phyloP scores from a whole-genome alignment of 805 yeast species.

The Candida verbasci region DNA sequence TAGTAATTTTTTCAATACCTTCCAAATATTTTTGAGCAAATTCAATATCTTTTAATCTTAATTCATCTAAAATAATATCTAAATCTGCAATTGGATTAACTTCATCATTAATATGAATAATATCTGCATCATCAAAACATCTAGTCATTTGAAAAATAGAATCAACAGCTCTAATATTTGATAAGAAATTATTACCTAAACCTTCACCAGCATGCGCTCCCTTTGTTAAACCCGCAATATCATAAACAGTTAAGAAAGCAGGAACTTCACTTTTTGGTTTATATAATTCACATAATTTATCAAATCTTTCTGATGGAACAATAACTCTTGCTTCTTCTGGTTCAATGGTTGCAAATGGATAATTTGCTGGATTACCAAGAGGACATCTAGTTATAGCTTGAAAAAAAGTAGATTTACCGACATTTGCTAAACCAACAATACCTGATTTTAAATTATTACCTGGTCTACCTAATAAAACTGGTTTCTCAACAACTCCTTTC shows the following conservation, averaged over 20 bases:
- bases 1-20: constrained; percentile 72
- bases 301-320: constrained; percentile 89
- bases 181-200: constrained; percentile 93
- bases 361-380: constrained; percentile 94
- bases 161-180: constrained; percentile 96
- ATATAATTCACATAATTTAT: constrained; percentile 68
- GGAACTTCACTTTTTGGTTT: constrained; percentile 84
- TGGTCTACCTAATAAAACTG: constrained; percentile 79
- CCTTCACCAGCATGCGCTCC: constrained; percentile 98
- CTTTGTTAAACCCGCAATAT: constrained; percentile 96
- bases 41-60: constrained; percentile 95
- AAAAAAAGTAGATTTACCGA: constrained; percentile 96
- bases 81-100: constrained; percentile 94
- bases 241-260: constrained; percentile 88
- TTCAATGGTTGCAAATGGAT: constrained; percentile 96
- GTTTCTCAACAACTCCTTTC: constrained; percentile 59
- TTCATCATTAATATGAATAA: constrained; percentile 88
- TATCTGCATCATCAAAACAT: constrained; percentile 96
- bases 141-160: constrained; percentile 97
- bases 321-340: constrained; percentile 97
- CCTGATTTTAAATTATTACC: constrained; percentile 52
- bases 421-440: constrained; percentile 92
- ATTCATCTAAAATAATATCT: constrained; percentile 85
- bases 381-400: constrained; percentile 94
- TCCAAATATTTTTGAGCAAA: constrained; percentile 80